Evolutionary conservation across 306 rosid genomes (phyloP).

Genomic region (Rosa rugosa): DNA sequence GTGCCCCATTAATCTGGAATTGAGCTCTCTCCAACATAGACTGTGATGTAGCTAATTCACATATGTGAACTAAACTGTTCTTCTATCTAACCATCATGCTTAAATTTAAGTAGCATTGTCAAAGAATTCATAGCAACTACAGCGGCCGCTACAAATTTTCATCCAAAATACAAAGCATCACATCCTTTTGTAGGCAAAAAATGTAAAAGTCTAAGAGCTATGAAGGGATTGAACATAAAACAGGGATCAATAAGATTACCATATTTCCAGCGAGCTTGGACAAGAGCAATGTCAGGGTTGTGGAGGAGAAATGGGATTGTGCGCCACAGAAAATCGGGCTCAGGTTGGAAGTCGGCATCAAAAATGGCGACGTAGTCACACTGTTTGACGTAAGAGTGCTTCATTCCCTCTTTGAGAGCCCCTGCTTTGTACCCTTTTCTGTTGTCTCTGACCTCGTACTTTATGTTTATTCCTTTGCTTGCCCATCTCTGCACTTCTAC

Average conservation of each 20-base stretch:
- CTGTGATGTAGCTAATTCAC: no score
- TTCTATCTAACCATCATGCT: not conserved
- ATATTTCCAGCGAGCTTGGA: slow-evolving; percentile 95
- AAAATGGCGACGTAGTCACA: slow-evolving; percentile 87
- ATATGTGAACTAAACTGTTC: not conserved
- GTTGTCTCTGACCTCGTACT: slow-evolving; percentile 78
- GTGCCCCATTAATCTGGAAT: no score
- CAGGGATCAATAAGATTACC: slow-evolving; percentile 31
- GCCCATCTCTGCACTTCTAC: slow-evolving; percentile 77
- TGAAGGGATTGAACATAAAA: no score
- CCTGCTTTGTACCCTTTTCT: slow-evolving; percentile 95
- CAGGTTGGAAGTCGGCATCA: slow-evolving; percentile 97
- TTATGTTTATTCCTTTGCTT: slow-evolving; percentile 82
- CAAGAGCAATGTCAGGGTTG: slow-evolving; percentile 66
- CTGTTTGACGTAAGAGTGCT: slow-evolving; percentile 70
- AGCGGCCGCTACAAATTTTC: not conserved
- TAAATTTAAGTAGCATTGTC: not conserved
- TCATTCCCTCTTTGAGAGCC: slow-evolving; percentile 87
- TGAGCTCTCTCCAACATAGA: not conserved
- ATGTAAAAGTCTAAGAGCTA: not conserved
- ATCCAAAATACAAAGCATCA: not conserved
- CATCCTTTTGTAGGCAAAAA: not conserved
- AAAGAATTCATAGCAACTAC: not conserved
- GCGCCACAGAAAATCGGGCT: slow-evolving; percentile 71
- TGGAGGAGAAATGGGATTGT: slow-evolving; percentile 67